These are phyloP conservation scores for Trametes sp. DNA, from an alignment of 1,284 basidiomycete genomes.

Conservation along the genomic window DNA sequence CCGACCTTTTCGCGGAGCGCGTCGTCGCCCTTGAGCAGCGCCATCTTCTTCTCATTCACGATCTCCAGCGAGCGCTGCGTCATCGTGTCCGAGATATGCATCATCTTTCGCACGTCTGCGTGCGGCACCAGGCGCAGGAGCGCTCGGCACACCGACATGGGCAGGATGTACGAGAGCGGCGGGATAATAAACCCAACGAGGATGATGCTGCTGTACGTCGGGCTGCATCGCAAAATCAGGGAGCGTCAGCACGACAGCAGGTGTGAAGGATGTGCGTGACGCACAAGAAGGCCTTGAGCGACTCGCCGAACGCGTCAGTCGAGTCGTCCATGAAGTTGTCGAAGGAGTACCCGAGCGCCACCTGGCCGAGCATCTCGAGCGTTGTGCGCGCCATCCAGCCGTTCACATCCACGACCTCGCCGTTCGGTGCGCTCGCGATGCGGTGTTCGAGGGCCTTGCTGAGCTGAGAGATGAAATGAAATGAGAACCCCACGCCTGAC, in stretches of 20 bases:
- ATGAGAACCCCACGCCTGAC: not conserved
- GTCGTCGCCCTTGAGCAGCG: slow-evolving; percentile 34
- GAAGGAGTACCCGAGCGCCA: slow-evolving; percentile 49
- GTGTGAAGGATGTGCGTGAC: not conserved
- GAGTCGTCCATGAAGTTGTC: slow-evolving; percentile 42
- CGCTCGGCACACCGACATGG: slow-evolving; percentile 18
- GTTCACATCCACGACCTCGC: slow-evolving; percentile 42
- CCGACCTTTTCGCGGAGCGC: slow-evolving; percentile 36
- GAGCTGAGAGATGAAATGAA: slow-evolving; percentile 23
- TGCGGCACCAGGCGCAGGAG: slow-evolving; percentile 14
- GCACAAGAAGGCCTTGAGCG: slow-evolving; percentile 36
- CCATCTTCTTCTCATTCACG: slow-evolving; percentile 47
- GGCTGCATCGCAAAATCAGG: slow-evolving; percentile 8
- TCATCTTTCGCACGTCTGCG: slow-evolving; percentile 2
- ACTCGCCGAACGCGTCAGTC: slow-evolving; percentile 37
- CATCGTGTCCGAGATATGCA: slow-evolving; percentile 47
- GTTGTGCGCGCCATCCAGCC: slow-evolving; percentile 46
- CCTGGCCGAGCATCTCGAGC: slow-evolving; percentile 50
- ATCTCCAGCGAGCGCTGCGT: slow-evolving; percentile 48
- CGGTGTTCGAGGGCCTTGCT: slow-evolving; percentile 33
- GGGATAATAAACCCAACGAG: slow-evolving; percentile 14
- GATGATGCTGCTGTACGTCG: slow-evolving; percentile 9
- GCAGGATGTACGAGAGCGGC: slow-evolving; percentile 15
- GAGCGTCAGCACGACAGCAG: not conserved
- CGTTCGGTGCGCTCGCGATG: slow-evolving; percentile 25